Base-by-base conservation (phyloP, 768 basidiomycete species). In the Xerocomellus amylosporus region DNA sequence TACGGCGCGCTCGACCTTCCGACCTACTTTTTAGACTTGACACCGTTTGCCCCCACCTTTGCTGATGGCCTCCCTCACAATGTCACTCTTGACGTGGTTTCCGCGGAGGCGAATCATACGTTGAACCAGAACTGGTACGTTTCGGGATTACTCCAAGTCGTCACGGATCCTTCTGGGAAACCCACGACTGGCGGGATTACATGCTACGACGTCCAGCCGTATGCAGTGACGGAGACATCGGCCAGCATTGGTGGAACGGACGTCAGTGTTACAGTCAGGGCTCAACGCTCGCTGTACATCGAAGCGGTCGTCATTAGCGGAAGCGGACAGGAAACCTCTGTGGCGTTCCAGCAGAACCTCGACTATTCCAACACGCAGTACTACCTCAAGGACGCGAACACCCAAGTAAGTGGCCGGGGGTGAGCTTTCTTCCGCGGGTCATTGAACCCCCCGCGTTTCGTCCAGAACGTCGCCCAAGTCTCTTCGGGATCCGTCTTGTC, bases 81-180 rank as follows among this genome's bases (percentile, higher is more conserved):
- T 43, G 78, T 92, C 63, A 80, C 84, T 49, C 75, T 93, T 40
- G 85, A 93, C 62, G 84, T 92, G 40, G 80, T 76, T 20, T 89
- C 89, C 5, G 83, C 84, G 17, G 86, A 92, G 66, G 60, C 67
- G 8, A 76, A 85, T 61, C 86, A 85, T 54, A 71, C 75, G n/a
- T 82, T 87, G 62, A 78, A 86, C 47, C 76, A 80, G 56, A 90
- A 90, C 64, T 92, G 90, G 90, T 88, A 81, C 63, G 81, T 90
- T 26, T 88, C 87, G 4, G 90, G 78, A 12, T 64, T 74, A 37
- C 67, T 92, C 7, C 88, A 91, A 65, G 84, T 88, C 44, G 69
- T 85, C 55, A 83, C 82, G 1, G 86, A 89, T 64, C 67, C 81
- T 8, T 87, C 88, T 30, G 70, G 75, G 2, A 72, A 74, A 62